Percentiles rank a stretch among this genome's conserved stretches.
Conservation (phyloP, 176 grass and related monocot genomes). For the Aegilops umbellulata region DNA sequence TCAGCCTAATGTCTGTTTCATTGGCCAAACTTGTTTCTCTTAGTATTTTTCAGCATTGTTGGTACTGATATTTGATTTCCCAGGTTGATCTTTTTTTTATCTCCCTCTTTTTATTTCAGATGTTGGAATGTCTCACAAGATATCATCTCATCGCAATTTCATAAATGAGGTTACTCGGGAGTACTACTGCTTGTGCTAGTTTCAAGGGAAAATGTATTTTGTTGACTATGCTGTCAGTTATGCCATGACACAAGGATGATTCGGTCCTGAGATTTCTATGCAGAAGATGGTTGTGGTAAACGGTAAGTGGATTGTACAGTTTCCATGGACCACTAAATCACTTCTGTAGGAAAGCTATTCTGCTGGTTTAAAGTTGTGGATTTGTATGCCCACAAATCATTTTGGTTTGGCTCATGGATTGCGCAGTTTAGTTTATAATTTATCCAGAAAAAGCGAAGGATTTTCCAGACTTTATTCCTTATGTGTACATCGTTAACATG, state of each 20-base stretch:
- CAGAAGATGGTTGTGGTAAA: not conserved
- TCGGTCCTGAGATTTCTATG: not conserved
- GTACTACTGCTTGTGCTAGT: not conserved
- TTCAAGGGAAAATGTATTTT: not conserved
- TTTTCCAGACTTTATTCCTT: not conserved
- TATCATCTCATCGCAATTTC: not conserved
- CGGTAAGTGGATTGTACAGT: not conserved
- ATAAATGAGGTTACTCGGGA: not conserved
- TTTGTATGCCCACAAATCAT: not conserved
- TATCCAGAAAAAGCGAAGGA: not conserved
- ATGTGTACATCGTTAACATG: not conserved
- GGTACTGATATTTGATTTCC: not conserved
- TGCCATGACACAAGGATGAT: not conserved
- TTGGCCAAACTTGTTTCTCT: not conserved
- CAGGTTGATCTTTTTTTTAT: slow-evolving; percentile 12
- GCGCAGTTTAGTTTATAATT: not conserved
- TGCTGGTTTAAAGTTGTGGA: not conserved
- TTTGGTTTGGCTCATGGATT: not conserved
- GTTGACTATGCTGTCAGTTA: not conserved
- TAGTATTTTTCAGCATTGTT: not conserved
- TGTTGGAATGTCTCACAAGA: not conserved
- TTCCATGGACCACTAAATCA: slow-evolving; percentile 5
- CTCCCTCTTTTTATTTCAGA: slow-evolving; percentile 9
- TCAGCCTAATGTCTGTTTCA: not conserved
- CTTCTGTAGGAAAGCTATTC: not conserved